Evolutionary conservation across 163 green algal species (phyloP).

Genomic region (Botryococcus braunii): DNA sequence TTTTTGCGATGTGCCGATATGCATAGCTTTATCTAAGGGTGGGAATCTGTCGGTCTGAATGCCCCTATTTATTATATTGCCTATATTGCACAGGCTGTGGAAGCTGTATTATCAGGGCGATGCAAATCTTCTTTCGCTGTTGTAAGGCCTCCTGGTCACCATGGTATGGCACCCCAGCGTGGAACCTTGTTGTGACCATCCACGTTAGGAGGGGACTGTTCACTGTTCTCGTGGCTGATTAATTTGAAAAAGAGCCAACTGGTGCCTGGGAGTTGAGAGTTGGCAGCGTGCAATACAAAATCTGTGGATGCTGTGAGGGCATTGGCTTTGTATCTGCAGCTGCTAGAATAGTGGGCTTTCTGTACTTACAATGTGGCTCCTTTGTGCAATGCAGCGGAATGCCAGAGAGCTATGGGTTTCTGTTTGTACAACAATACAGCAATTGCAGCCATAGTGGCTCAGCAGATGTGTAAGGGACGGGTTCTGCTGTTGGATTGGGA

Average conservation of each 20-base stretch:
- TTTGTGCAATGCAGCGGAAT: too few species aligned
- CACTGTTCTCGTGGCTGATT: background rate
- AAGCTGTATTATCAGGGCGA: background rate
- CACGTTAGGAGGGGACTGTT: background rate
- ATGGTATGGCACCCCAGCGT: constrained; percentile 28
- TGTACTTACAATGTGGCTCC: too few species aligned
- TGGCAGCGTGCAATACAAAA: background rate
- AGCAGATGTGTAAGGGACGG: constrained; percentile 4
- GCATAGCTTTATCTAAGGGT: background rate
- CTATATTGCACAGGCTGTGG: constrained; percentile 13
- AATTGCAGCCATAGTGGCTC: constrained; percentile 41
- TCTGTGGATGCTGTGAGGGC: background rate
- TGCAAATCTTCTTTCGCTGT: constrained; percentile 6
- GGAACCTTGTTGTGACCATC: background rate
- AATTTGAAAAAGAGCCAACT: background rate
- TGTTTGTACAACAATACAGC: constrained; percentile 86
- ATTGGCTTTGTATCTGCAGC: background rate
- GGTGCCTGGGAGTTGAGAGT: background rate
- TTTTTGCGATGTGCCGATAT: background rate
- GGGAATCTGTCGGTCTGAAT: background rate
- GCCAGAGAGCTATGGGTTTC: constrained; percentile 77
- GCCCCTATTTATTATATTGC: too few species aligned
- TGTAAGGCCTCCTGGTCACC: constrained; percentile 46
- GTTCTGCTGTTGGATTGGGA: constrained; percentile 62
- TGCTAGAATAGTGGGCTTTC: too few species aligned